A percentile compares a stretch with the other conserved stretches of the same genome.
These are phyloP conservation scores for Leccinum variicolor DNA, from an alignment of 768 basidiomycete species.

Conservation along the genomic window DNA sequence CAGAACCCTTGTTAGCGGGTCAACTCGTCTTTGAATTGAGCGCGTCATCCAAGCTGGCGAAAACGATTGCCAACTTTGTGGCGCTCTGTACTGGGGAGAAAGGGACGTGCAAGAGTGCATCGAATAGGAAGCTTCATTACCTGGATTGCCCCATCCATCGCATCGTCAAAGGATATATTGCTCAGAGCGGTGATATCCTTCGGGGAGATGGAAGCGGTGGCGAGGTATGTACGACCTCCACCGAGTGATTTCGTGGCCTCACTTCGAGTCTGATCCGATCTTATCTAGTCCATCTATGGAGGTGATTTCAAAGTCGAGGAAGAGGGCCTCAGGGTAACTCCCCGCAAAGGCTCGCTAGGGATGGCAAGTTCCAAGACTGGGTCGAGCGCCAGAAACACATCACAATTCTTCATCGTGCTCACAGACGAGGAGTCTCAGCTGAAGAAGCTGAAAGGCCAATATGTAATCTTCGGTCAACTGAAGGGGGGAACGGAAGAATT, in stretches of 20 bases:
- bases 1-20: constrained; percentile 38
- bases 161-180: constrained; percentile 45
- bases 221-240: constrained; percentile 36
- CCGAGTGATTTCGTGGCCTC: not conserved
- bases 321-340: constrained; percentile 42
- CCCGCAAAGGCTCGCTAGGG: constrained; percentile 42
- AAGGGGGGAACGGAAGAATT: constrained; percentile 30
- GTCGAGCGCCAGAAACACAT: constrained; percentile 44
- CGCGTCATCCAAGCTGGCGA: constrained; percentile 36
- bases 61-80: constrained; percentile 47
- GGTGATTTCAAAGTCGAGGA: constrained; percentile 51
- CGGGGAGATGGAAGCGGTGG: constrained; percentile 52
- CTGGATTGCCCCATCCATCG: constrained; percentile 43
- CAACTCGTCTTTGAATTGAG: constrained; percentile 42
- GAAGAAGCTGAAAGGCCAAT: constrained; percentile 48
- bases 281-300: constrained; percentile 41
- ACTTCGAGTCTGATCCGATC: constrained; percentile 6
- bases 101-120: constrained; percentile 43
- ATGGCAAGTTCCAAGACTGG: constrained; percentile 48
- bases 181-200: constrained; percentile 54
- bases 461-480: constrained; percentile 43
- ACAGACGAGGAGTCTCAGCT: constrained; percentile 38
- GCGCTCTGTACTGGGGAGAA: constrained; percentile 46
- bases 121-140: constrained; percentile 45
- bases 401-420: constrained; percentile 50